These are phyloP conservation scores for Solanum habrochaites DNA, from an alignment of 257 asterid species.

Conservation along the genomic window DNA sequence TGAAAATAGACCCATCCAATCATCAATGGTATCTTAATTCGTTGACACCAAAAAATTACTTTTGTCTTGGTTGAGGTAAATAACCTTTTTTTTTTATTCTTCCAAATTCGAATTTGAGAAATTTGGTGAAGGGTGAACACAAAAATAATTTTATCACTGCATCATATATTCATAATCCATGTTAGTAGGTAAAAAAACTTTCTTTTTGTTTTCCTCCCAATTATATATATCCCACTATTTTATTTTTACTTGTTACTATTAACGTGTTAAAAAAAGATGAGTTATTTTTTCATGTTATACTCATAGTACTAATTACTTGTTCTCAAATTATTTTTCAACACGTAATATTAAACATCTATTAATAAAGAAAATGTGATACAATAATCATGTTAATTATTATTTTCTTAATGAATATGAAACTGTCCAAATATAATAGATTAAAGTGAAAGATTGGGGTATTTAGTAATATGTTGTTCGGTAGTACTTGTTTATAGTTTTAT, in stretches of 20 bases:
- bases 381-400: no score
- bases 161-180: no score
- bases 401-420: no score
- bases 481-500: neutral
- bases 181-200: neutral
- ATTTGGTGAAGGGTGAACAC: rapidly evolving
- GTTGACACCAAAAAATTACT: conserved; percentile 32
- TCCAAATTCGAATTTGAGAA: no score
- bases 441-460: rapidly evolving
- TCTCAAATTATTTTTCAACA: neutral
- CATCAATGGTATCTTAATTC: conserved; percentile 13
- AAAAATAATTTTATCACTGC: no score
- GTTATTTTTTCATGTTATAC: no score
- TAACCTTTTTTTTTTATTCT: no score
- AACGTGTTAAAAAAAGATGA: no score
- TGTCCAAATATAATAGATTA: neutral
- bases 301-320: no score
- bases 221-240: no score
- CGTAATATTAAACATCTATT: no score
- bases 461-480: neutral
- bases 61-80: conserved; percentile 9
- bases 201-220: neutral
- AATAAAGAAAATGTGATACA: neutral
- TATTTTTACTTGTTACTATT: no score
- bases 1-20: conserved; percentile 11